phyloP scores from a whole-genome alignment of 192 early-diverging fungal genomes.

The Podila epigama region DNA sequence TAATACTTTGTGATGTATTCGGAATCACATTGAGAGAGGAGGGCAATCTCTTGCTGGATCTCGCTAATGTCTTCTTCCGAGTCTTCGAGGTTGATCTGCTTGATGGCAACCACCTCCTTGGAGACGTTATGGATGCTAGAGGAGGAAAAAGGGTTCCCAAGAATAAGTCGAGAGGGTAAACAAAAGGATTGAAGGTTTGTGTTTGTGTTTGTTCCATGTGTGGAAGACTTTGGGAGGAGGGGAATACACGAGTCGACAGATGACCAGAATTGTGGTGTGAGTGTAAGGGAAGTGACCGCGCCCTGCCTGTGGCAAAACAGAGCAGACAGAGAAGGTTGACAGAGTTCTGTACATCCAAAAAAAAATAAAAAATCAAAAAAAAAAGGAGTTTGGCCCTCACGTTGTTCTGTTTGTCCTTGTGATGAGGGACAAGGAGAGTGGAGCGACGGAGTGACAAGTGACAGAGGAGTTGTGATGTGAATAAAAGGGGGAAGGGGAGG shows the following conservation, averaged over 20 bases:
- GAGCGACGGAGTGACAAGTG: too few relatives aligned
- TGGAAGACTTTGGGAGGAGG: background rate
- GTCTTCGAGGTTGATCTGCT: conserved; percentile 59
- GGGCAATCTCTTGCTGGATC: conserved; percentile 60
- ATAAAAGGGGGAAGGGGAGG: background rate
- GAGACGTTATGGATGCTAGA: conserved; percentile 56
- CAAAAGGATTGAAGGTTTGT: background rate
- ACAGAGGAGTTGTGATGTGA: background rate
- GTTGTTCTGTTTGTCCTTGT: background rate
- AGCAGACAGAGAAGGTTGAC: background rate
- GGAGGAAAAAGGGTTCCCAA: background rate
- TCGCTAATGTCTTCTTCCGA: conserved; percentile 61
- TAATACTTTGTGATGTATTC: conserved; percentile 58
- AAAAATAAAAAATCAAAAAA: background rate
- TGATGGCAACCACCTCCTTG: conserved; percentile 56
- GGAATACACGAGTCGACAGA: background rate
- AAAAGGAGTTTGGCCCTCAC: background rate
- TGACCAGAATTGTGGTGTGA: background rate
- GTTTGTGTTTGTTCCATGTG: too few relatives aligned
- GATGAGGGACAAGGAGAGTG: background rate
- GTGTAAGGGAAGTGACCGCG: background rate
- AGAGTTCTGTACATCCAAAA: background rate
- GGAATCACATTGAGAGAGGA: conserved; percentile 58
- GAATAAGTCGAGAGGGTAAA: background rate
- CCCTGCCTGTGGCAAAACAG: background rate